Base-by-base conservation (phyloP, 192 early-diverging fungal species). In the Backusella australiensis region DNA sequence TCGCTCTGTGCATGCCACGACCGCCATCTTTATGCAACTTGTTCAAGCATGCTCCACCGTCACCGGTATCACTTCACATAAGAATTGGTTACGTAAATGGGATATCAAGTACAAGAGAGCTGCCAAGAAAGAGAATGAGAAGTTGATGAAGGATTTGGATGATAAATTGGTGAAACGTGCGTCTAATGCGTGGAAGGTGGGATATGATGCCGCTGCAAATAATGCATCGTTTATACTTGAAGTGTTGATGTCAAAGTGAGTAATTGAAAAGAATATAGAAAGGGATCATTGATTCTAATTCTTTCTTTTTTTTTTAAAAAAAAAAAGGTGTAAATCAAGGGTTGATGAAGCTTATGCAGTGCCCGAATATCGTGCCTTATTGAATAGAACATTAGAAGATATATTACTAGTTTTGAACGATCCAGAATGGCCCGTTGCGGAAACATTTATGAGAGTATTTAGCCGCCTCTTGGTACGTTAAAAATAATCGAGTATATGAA, bases 391-490 rank as follows among this genome's bases (percentile, higher is more conserved):
- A 46, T 76, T 97, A 34, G 82, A 89, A 15, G 95, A 98, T 82
- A 80, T 93, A 0, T 74, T 96, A 35, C 75, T 79, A 4, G 87
- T 96, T 1, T 80, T 96, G 42, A 88, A 91, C 21, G 90, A 92
- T 17, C 95, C 96, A 3, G 95, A 97, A 46, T 98, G 97, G 97
- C 97, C 97, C 0, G 91, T 86, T 6, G 94, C 97, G 0, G 94
- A 95, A 67, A 74, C 94, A 15, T 86, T 92, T 53, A 71, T 94
- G 5, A 79, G 87, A 32, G 77, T 93, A 11, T 91, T 93, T 52
- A 91, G 89, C 42, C 88, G 87, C 41, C 84, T 94, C 7, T 84
- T 96, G 83, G 89, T 94, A 81, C 75, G 78, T 75, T 3, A 19
- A 4, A 26, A 23, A 29, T 0, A 29, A 29, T 29, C 29, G 29